Evolutionary conservation across 768 basidiomycete species (phyloP).

Genomic region (Pholiota conissans): DNA sequence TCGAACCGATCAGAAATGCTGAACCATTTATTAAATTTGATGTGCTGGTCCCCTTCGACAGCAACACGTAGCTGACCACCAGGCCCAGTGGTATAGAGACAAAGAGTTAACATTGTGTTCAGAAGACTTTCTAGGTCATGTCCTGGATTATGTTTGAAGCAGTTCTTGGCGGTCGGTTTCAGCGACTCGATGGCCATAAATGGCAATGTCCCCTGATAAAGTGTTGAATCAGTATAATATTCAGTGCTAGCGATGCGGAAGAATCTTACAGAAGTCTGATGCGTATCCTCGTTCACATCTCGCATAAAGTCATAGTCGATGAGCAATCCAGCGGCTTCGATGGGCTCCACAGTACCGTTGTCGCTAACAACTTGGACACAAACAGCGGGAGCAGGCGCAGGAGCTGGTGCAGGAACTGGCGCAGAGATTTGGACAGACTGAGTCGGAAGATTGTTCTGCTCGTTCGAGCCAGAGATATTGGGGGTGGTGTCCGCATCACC

Average conservation of each 20-base stretch:
- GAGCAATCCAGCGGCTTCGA: background rate
- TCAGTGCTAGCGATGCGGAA: background rate
- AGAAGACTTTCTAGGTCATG: slow-evolving; percentile 5
- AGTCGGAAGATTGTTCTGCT: background rate
- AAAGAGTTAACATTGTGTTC: slow-evolving; percentile 3
- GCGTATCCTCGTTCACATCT: background rate
- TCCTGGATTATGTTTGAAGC: background rate
- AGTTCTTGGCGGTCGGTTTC: background rate
- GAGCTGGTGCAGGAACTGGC: background rate
- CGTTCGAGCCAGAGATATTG: background rate
- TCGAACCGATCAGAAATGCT: background rate
- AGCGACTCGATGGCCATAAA: slow-evolving; percentile 7
- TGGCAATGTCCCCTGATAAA: slow-evolving; percentile 3
- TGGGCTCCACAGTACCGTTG: background rate
- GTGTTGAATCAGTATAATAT: background rate
- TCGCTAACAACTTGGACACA: too few species aligned
- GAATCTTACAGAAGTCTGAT: slow-evolving; percentile 1
- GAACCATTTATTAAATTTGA: background rate
- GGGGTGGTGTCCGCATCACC: background rate
- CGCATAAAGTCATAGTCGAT: slow-evolving; percentile 7
- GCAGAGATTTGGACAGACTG: background rate
- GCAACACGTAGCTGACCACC: background rate
- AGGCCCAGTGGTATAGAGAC: slow-evolving; percentile 2
- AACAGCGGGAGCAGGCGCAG: too few species aligned
- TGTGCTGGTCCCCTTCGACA: background rate